Percentiles rank a stretch among this genome's conserved stretches.
These are phyloP conservation scores for Pleurotus salmoneostramineus DNA, from an alignment of 768 basidiomycete genomes.

Conservation along the genomic window DNA sequence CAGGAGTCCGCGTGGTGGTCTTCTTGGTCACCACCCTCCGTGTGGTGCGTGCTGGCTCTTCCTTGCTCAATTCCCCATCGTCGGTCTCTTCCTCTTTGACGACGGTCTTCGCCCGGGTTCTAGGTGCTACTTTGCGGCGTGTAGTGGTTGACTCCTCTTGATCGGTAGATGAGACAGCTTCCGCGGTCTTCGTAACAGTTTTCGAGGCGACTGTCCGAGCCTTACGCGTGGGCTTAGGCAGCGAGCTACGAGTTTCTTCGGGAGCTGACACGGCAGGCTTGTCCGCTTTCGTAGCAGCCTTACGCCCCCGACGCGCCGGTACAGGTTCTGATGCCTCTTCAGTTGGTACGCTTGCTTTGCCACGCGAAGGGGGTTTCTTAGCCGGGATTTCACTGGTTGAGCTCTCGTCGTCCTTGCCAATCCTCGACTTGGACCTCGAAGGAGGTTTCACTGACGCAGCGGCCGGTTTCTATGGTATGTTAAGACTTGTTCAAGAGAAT, in stretches of 20 bases:
- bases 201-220: neutral
- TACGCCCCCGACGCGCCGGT: constrained; percentile 2
- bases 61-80: neutral
- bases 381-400: neutral
- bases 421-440: neutral
- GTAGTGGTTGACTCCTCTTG: neutral
- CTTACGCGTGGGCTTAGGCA: constrained; percentile 1
- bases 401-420: neutral
- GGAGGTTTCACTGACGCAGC: neutral
- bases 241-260: neutral
- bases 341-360: neutral
- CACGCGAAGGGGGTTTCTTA: neutral
- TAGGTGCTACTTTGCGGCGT: neutral
- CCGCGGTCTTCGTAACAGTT: neutral
- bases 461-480: neutral
- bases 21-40: constrained; percentile 18
- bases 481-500: neutral
- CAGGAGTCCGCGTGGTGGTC: constrained; percentile 32
- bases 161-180: neutral
- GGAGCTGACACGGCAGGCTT: neutral
- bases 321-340: neutral
- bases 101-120: constrained; percentile 14
- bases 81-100: constrained; percentile 5
- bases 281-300: neutral
- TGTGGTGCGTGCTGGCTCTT: constrained; percentile 1